Evolutionary conservation across 2,329 filamentous ascomycete genomes (phyloP), one percentile per base, ranked within the genome.

Genomic region (Trichoderma sp.): DNA sequence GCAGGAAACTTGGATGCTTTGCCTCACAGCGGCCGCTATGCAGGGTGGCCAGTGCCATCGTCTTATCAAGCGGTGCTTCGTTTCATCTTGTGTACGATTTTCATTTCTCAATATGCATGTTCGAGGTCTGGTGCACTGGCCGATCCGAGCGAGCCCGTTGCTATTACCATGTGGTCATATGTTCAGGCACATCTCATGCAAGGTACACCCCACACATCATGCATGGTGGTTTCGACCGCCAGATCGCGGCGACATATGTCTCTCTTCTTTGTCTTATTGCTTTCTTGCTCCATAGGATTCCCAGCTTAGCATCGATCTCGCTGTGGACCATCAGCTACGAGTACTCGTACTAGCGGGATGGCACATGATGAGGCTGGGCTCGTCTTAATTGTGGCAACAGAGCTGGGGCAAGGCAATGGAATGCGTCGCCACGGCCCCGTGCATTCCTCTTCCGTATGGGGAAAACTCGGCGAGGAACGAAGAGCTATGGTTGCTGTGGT

Each of bases 351-450:
- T 71, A 69, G 66, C 23, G 57, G n/a, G 57, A 61, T 50, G 30
- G 66, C 55, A 34, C 50, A 28, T 53, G 66, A 28, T 34, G 57
- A 68, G 64, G 66, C 66, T 68, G 53, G 28, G 20, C 58, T 61
- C 23, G 32, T 72, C 61, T 32, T 28, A 62, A 23, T 43, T 66
- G 67, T 62, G 43, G 47, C 47, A 23, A 26, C 32, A 53, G 50
- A 30, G 50, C 58, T 64, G 64, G 70, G 57, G 32, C 34, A 34
- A 30, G 65, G 70, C 70, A 65, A 74, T 78, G 77, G 77, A 78
- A 78, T 78, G 77, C 76, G 76, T 73, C 67, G 73, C 74, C 75
- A 76, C 75, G 74, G 76, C 75, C 66, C 73, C 74, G 72, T 73
- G 71, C 77, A 78, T 78, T 78, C 77, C 77, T 76, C 73, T 70